A percentile compares a stretch with the other conserved stretches of the same genome.
These are phyloP conservation scores for Mucor velutinosus DNA, from an alignment of 371 early-diverging fungal species.

Conservation along the genomic window DNA sequence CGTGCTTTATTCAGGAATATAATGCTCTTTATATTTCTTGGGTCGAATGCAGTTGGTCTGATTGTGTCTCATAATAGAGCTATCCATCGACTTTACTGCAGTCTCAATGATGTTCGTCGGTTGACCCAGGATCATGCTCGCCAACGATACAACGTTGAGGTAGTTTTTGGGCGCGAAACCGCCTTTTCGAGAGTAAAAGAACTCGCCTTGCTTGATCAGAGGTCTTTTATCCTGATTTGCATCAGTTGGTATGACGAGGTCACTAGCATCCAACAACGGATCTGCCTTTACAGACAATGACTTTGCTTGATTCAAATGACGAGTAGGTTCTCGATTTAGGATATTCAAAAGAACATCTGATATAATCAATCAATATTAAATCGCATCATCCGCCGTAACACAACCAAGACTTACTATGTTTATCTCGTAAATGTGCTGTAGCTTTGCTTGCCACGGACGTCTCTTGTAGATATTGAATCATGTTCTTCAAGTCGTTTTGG, in stretches of 20 bases:
- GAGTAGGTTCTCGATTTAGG: neutral
- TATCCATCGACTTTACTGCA: neutral
- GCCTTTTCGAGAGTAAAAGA: neutral
- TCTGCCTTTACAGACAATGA: neutral
- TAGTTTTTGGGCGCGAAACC: slow-evolving; percentile 7
- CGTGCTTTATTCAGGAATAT: neutral
- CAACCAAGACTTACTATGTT: neutral
- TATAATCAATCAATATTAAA: neutral
- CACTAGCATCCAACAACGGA: neutral
- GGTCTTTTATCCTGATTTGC: neutral
- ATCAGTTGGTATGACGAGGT: neutral
- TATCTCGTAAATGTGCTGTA: neutral
- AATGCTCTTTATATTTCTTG: neutral
- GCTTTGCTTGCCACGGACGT: slow-evolving; percentile 1
- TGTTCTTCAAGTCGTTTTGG: neutral
- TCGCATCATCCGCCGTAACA: neutral
- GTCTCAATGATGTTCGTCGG: neutral
- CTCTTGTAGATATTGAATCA: slow-evolving; percentile 1
- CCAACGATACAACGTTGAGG: neutral
- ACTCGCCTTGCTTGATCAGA: neutral
- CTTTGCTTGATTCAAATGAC: neutral
- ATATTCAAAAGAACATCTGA: neutral
- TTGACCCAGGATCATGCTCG: slow-evolving; percentile 1
- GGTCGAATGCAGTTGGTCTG: neutral
- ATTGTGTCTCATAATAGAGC: neutral